Conservation (phyloP, 345 rosid species). For the Tarenaya hassleriana region DNA sequence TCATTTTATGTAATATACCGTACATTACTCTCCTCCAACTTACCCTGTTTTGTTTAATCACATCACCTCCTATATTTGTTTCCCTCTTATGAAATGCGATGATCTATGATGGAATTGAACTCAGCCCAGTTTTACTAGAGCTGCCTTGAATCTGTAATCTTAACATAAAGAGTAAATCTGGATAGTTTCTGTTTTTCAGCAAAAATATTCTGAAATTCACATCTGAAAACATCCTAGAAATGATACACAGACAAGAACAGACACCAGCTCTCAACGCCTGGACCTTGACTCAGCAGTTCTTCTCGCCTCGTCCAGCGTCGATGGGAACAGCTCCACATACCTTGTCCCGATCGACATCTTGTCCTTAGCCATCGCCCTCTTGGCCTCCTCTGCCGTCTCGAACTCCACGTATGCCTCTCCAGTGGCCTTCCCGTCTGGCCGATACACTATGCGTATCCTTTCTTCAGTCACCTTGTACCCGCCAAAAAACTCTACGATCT, state of each 20-base stretch:
- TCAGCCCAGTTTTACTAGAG: no score
- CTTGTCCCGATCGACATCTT: conserved; percentile 87
- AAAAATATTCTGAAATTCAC: no score
- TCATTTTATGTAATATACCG: no score
- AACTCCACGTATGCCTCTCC: conserved; percentile 92
- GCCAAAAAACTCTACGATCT: conserved; percentile 60
- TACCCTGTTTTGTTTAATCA: no score
- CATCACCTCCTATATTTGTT: no score
- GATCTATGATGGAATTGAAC: neutral
- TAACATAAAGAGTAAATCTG: no score
- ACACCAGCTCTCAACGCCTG: conserved; percentile 44
- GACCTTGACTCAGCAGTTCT: conserved; percentile 91
- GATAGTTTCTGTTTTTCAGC: no score
- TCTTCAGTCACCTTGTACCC: conserved; percentile 57
- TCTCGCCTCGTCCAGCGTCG: conserved; percentile 79
- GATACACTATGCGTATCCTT: conserved; percentile 67
- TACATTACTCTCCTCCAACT: no score
- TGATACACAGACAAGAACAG: conserved; percentile 19
- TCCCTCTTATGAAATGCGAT: no score
- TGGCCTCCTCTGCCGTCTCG: conserved; percentile 66
- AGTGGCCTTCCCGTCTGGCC: conserved; percentile 90
- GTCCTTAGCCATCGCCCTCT: conserved; percentile 79
- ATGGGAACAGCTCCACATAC: conserved; percentile 82
- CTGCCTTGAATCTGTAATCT: no score
- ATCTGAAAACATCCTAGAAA: neutral